A percentile compares a stretch with the other conserved stretches of the same genome.
Conservation (phyloP, 1,284 basidiomycete species). For the Uromyces viciae-fabae region DNA sequence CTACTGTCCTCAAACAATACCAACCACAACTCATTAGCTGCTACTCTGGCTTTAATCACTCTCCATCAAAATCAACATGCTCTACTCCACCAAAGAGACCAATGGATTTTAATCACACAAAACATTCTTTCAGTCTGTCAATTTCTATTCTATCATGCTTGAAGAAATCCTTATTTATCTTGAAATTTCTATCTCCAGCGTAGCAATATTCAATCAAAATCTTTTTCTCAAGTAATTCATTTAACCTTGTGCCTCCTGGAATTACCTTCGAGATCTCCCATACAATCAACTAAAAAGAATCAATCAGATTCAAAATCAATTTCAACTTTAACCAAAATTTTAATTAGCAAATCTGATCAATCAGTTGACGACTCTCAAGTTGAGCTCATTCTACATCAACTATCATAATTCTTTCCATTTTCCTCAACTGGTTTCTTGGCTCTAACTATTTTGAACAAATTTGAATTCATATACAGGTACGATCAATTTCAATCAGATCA, state of each 20-base stretch:
- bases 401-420: background rate
- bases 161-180: background rate
- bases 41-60: background rate
- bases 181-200: background rate
- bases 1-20: conserved; percentile 14
- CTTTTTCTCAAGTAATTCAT: background rate
- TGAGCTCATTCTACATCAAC: background rate
- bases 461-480: conserved; percentile 8
- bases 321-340: background rate
- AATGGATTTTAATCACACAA: conserved; percentile 9
- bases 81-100: background rate
- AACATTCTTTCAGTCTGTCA: background rate
- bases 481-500: background rate
- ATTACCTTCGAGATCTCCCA: background rate
- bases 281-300: conserved; percentile 4
- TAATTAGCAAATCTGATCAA: background rate
- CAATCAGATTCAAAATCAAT: conserved; percentile 22
- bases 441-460: background rate
- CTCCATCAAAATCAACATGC: background rate
- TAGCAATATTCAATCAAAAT: background rate
- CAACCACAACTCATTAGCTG: background rate
- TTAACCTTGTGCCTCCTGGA: conserved; percentile 7
- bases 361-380: background rate
- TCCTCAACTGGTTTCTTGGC: background rate
- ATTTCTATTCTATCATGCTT: background rate